These are phyloP conservation scores for Lithohypha guttulata DNA, from an alignment of 2,329 filamentous ascomycete species.

Conservation along the genomic window DNA sequence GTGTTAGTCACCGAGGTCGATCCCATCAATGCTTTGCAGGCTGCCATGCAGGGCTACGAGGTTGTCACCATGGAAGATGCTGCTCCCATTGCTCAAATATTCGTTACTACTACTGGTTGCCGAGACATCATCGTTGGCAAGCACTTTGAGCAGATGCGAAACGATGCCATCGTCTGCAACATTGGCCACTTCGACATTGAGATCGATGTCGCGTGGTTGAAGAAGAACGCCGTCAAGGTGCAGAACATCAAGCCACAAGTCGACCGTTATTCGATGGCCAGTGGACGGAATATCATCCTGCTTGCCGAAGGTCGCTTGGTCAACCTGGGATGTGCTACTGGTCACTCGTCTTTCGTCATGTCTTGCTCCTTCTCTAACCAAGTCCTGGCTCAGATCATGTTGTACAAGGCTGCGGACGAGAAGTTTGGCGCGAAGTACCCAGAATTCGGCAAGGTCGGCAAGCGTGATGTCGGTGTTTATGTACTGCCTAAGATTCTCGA, in stretches of 20 bases:
- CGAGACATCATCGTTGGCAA: slow-evolving; percentile 86
- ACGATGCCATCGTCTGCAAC: slow-evolving; percentile 99
- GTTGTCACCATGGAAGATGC: slow-evolving; percentile 98
- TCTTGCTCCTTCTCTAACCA: slow-evolving; percentile 99
- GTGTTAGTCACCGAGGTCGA: slow-evolving; percentile 95
- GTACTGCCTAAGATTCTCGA: slow-evolving; percentile 98
- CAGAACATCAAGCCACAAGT: slow-evolving; percentile 99
- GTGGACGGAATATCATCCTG: slow-evolving; percentile 93
- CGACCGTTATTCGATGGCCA: slow-evolving; percentile 92
- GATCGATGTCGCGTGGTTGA: slow-evolving; percentile 99
- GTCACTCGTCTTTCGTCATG: slow-evolving; percentile 99
- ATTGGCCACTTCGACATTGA: slow-evolving; percentile 99
- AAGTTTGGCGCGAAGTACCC: slow-evolving; percentile 87
- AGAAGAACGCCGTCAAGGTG: slow-evolving; percentile 84
- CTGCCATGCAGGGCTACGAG: slow-evolving; percentile 92
- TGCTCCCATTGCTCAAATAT: slow-evolving; percentile 81
- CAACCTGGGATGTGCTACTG: slow-evolving; percentile 97
- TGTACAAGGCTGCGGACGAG: slow-evolving; percentile 85
- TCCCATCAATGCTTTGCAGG: slow-evolving; percentile 98
- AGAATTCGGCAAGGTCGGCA: slow-evolving; percentile 86
- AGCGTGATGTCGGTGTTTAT: slow-evolving; percentile 87
- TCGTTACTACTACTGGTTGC: slow-evolving; percentile 98
- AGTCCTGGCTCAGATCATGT: slow-evolving; percentile 96
- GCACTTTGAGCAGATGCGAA: slow-evolving; percentile 92
- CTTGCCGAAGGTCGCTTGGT: slow-evolving; percentile 97